Evolutionary conservation across 2,329 filamentous ascomycete species (phyloP), one percentile per base, ranked within the genome.

Genomic region (Capronia americana): DNA sequence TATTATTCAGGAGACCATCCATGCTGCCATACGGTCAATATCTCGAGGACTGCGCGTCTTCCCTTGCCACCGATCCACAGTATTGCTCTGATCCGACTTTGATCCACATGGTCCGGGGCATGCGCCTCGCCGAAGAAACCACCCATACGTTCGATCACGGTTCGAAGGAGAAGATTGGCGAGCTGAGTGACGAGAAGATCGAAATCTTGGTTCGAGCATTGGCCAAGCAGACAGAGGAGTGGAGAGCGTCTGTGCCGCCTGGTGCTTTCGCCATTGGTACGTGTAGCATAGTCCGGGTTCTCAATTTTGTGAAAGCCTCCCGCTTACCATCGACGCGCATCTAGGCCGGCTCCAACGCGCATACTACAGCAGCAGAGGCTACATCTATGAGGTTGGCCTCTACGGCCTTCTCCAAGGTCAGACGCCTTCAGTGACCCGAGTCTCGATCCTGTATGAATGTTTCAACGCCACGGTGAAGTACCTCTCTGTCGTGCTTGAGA

Each of bases 391-490:
- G 48, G 65, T 68, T 14, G 65, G 65, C 4, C 62, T 68, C 1
- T 68, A 68, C 63, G 65, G 65, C n/a, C 54, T 68, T 8, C 48
- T 61, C 7, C 65, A 64, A 23, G 65, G 65, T 14, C 62, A 68
- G 32, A 57, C 46, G 5, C 65, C 65, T 5, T 64, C 61, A 1
- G 58, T 58, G 34, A 62, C 62, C 12, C 61, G 62, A n/a, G 41
- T 65, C 10, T 65, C 65, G 0, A 62, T 65, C 32, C 64, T 68
- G 30, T 68, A 68, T 28, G 65, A 68, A 34, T 68, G 65, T 58
- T 65, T 62, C 54, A 41, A 55, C 41, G 32, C 61, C 23, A 54
- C 62, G 32, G 56, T 68, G 62, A 64, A 64, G 26, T 57, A 28
- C 17, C 53, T 68, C 6, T 64, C 61, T 12, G 38, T 26, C 24